Evolutionary conservation across 2,329 filamentous ascomycete species (phyloP), one percentile per base, ranked within the genome.

Genomic region (Bipolaris zeicola): DNA sequence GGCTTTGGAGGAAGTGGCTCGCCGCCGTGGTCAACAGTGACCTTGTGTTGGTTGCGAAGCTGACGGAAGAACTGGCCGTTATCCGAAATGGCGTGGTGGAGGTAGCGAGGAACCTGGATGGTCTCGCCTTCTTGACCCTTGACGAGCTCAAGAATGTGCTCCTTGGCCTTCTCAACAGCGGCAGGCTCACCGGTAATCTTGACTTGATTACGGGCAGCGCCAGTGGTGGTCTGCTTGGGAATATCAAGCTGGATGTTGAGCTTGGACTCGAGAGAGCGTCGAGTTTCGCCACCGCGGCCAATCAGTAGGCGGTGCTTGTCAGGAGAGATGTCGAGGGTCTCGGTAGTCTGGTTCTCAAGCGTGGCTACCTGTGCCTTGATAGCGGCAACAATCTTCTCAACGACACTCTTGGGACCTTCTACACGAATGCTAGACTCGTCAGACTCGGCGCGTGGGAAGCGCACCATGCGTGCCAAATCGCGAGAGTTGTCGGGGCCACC

Each of bases 21-120:
- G 42, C 93, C 92, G 52, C 87, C 90, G 73, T 98, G 95, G 76
- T 98, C 93, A 50, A 99, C 90, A 0, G 89, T 95, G 64, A 99
- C 92, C 65, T 91, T 89, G 77, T 91, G 85, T 71, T 97, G 90
- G 76, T 87, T 93, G 63, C 90, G 88, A 39, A 99, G 87, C 68
- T 87, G 89, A 64, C 94, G 91, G 89, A 98, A 97, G 80, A 98
- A 90, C 67, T 92, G 89, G 1, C 94, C 95, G 63, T 94, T 93
- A 74, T 96, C 94, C 50, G 91, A 86, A 65, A 99, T 84, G 57
- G 83, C 79, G 74, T 98, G 91, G 80, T 99, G 95, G 58, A 95
- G 81, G 66, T 88, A 86, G 57, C 88, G 86, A 10, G 95, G 94
- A 7, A 99, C 85, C 66, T 89, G 84, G n/a, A 98, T 78, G 0